A percentile compares a stretch with the other conserved stretches of the same genome.
Conservation (phyloP, 2,329 filamentous ascomycete genomes). For the Aspergillus spinulosporus region DNA sequence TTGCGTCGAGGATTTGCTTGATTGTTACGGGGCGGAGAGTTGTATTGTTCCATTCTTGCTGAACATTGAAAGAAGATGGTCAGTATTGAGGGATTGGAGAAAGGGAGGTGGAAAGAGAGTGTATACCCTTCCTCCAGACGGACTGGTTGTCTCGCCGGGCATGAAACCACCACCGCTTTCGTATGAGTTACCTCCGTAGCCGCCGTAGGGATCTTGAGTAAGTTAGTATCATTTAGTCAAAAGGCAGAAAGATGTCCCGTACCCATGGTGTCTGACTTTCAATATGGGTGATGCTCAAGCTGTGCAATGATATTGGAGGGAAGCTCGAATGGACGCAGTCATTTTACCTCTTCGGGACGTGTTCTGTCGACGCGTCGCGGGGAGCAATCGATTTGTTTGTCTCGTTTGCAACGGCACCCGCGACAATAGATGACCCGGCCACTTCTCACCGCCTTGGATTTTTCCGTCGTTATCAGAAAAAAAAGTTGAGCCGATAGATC, state of each 20-base stretch:
- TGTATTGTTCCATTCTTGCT: slow-evolving; percentile 66
- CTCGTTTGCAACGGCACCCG: slow-evolving; percentile 15
- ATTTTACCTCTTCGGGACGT: slow-evolving; percentile 43
- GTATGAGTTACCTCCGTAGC: slow-evolving; percentile 57
- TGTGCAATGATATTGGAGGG: not conserved
- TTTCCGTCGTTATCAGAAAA: slow-evolving; percentile 24
- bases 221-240: not conserved
- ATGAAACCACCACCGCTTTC: slow-evolving; percentile 63
- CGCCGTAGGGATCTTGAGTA: slow-evolving; percentile 37
- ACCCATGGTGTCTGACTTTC: slow-evolving; percentile 7
- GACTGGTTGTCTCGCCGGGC: slow-evolving; percentile 52
- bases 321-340: slow-evolving; percentile 8
- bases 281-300: not conserved
- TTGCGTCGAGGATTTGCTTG: slow-evolving; percentile 86
- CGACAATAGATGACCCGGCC: slow-evolving; percentile 18
- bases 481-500: slow-evolving; percentile 18
- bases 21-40: slow-evolving; percentile 91
- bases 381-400: slow-evolving; percentile 27
- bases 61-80: not conserved
- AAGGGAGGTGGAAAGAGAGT: not conserved
- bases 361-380: slow-evolving; percentile 37
- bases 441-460: slow-evolving; percentile 31
- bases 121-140: slow-evolving; percentile 44
- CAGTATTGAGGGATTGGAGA: not conserved
- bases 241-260: not conserved